phyloP scores from a whole-genome alignment of 2,329 filamentous ascomycete species.

The Clarireedia monteithiana region DNA sequence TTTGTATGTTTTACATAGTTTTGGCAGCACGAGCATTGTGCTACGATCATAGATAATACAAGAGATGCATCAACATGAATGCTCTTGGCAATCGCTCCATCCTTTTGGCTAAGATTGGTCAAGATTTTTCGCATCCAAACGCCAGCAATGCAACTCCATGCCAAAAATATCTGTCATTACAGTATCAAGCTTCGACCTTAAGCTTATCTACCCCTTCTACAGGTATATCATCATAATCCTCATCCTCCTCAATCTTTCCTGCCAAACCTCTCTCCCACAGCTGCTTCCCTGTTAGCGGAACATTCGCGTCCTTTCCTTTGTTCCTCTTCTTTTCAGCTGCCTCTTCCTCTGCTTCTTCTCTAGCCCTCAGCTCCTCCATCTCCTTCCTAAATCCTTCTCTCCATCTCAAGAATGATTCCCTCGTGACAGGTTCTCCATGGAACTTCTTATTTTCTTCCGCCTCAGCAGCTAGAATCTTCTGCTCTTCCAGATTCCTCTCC shows the following conservation, averaged over 20 bases:
- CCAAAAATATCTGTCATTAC: slow-evolving; percentile 13
- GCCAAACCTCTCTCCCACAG: slow-evolving; percentile 71
- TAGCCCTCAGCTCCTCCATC: slow-evolving; percentile 64
- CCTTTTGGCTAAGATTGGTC: not conserved
- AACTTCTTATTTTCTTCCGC: slow-evolving; percentile 96
- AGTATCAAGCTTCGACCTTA: slow-evolving; percentile 48
- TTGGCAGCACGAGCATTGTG: not conserved
- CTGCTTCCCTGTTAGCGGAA: slow-evolving; percentile 63
- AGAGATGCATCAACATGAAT: not conserved
- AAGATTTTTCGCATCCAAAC: slow-evolving; percentile 12
- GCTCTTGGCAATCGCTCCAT: not conserved
- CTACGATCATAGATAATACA: slow-evolving; percentile 4
- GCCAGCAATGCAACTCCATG: slow-evolving; percentile 26
- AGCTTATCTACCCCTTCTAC: slow-evolving; percentile 60
- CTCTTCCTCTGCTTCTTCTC: slow-evolving; percentile 66
- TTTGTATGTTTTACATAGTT: slow-evolving; percentile 1
- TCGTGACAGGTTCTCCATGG: slow-evolving; percentile 81
- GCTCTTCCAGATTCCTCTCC: slow-evolving; percentile 49
- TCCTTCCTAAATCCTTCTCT: slow-evolving; percentile 69
- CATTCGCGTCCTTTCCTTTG: slow-evolving; percentile 64
- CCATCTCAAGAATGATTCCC: slow-evolving; percentile 80
- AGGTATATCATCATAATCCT: slow-evolving; percentile 52
- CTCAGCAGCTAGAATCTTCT: slow-evolving; percentile 53
- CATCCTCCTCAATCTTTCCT: slow-evolving; percentile 58
- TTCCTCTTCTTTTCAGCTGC: slow-evolving; percentile 77